Conservation (phyloP, 176 grass and related monocot species). For the Eleusine indica region DNA sequence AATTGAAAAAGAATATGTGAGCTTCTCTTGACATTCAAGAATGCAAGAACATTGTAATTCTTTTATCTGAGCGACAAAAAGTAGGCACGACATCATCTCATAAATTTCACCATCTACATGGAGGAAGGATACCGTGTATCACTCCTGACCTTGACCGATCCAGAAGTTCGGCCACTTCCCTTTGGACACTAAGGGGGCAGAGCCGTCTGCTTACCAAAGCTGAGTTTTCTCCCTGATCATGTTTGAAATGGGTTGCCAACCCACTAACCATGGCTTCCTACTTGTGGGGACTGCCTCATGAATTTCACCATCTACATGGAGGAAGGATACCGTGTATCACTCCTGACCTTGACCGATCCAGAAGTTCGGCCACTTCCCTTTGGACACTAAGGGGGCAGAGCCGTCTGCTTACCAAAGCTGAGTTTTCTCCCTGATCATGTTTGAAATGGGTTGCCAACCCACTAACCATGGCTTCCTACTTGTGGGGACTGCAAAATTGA, state of each 20-base stretch:
- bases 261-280: slow-evolving; percentile 84
- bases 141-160: slow-evolving; percentile 22
- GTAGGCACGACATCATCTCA: background rate
- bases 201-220: slow-evolving; percentile 41
- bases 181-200: background rate
- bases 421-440: slow-evolving; percentile 60
- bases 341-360: slow-evolving; percentile 23
- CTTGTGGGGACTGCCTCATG: slow-evolving; percentile 47
- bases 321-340: background rate
- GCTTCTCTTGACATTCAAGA: slow-evolving; percentile 7
- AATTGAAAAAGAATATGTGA: background rate
- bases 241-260: slow-evolving; percentile 95
- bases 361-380: slow-evolving; percentile 29
- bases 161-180: slow-evolving; percentile 28
- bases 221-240: slow-evolving; percentile 56
- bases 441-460: slow-evolving; percentile 95
- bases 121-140: background rate
- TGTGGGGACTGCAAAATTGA: slow-evolving; percentile 73
- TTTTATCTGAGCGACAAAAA: slow-evolving; percentile 4
- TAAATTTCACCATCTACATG: background rate
- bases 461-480: slow-evolving; percentile 81
- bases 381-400: background rate
- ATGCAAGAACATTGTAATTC: slow-evolving; percentile 26
- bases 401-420: slow-evolving; percentile 44
- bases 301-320: background rate